phyloP scores from a whole-genome alignment of 148 eudicot genomes.

The Rheum nobile region DNA sequence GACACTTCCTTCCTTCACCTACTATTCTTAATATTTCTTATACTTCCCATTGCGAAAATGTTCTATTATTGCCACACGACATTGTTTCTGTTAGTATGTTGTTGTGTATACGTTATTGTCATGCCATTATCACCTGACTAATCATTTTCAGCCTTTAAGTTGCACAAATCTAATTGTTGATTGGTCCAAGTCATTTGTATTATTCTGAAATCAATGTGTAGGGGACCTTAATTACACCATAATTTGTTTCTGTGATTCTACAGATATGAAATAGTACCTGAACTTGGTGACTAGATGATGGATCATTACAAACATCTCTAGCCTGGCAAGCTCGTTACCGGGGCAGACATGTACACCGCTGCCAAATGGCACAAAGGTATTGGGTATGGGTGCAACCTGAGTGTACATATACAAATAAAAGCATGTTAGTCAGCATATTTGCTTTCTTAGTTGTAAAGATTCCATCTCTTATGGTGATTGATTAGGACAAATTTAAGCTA shows the following conservation, averaged over 20 bases:
- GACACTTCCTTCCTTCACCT: neutral
- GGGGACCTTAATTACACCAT: neutral
- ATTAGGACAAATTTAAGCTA: neutral
- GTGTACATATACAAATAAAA: slow-evolving; percentile 14
- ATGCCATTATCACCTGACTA: neutral
- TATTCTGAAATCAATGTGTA: neutral
- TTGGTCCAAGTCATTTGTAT: neutral
- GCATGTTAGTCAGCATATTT: neutral
- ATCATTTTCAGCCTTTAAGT: slow-evolving; percentile 1
- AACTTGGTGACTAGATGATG: slow-evolving; percentile 69
- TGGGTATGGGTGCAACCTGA: slow-evolving; percentile 53
- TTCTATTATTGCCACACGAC: neutral
- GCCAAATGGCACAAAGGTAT: slow-evolving; percentile 89
- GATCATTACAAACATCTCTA: slow-evolving; percentile 62
- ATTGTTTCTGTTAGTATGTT: neutral
- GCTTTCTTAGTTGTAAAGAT: neutral
- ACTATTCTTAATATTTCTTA: neutral
- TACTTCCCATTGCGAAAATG: neutral
- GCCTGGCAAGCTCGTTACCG: slow-evolving; percentile 81
- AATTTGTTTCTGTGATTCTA: neutral
- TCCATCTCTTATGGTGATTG: neutral
- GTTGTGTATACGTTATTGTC: neutral
- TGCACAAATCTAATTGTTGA: neutral
- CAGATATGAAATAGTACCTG: slow-evolving; percentile 35
- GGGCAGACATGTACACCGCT: slow-evolving; percentile 86